These are phyloP conservation scores for Candida smagusa DNA, from an alignment of 1,139 yeast species.

Conservation along the genomic window DNA sequence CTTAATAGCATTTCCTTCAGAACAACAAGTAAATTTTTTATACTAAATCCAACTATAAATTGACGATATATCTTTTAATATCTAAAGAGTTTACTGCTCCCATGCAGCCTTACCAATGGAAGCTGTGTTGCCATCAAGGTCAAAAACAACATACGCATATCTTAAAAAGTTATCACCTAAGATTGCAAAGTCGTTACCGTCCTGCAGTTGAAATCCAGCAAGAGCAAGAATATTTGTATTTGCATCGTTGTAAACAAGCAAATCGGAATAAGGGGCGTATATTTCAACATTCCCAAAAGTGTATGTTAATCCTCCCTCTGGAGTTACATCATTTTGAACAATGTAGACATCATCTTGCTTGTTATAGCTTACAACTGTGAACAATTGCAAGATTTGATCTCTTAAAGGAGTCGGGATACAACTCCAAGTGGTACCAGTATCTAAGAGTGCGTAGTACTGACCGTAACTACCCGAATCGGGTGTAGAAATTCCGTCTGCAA, in stretches of 20 bases:
- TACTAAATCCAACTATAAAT: too few species aligned
- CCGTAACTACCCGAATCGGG: slow-evolving; percentile 4
- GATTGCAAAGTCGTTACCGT: slow-evolving; percentile 3
- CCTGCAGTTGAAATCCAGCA: slow-evolving; percentile 3
- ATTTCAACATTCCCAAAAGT: slow-evolving; percentile 45
- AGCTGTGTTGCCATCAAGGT: slow-evolving; percentile 15
- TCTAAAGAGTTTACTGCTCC: too few species aligned
- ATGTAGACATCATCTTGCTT: slow-evolving; percentile 2
- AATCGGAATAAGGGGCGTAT: slow-evolving; percentile 40
- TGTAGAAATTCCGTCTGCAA: slow-evolving; percentile 6
- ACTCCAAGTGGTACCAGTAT: slow-evolving; percentile 18
- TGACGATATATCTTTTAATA: too few species aligned
- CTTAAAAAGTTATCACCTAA: slow-evolving; percentile 21
- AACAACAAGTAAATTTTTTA: too few species aligned
- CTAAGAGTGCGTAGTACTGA: slow-evolving; percentile 11
- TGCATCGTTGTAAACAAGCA: slow-evolving; percentile 12
- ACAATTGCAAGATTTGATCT: slow-evolving; percentile 8
- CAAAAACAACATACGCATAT: slow-evolving; percentile 17
- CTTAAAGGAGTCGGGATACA: slow-evolving; percentile 10
- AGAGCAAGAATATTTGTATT: too few species aligned
- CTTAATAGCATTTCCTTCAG: too few species aligned
- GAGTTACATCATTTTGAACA: slow-evolving; percentile 23
- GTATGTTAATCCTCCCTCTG: slow-evolving; percentile 20
- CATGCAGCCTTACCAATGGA: slow-evolving; percentile 14
- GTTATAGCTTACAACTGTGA: slow-evolving; percentile 1